Conservation (phyloP, 768 basidiomycete species). For the Chlorophyllum brunneum region DNA sequence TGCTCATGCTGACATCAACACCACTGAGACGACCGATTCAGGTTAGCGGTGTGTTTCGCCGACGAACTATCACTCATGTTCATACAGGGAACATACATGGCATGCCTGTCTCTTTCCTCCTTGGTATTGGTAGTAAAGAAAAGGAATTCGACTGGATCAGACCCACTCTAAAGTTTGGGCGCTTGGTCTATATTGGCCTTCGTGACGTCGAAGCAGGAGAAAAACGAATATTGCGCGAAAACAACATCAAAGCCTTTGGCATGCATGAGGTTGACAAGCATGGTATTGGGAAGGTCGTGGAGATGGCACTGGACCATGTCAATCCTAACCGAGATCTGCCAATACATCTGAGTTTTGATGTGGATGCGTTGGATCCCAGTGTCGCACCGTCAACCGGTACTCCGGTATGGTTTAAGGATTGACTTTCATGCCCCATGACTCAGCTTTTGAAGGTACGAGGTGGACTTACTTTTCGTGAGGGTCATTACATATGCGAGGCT, state of each 20-base stretch:
- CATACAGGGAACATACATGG: constrained; percentile 89
- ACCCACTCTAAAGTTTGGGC: constrained; percentile 62
- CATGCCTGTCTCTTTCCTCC: constrained; percentile 95
- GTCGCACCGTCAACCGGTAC: constrained; percentile 97
- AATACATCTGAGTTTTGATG: constrained; percentile 95
- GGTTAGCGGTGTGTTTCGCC: constrained; percentile 36
- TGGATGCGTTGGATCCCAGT: constrained; percentile 89
- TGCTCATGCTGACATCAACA: constrained; percentile 97
- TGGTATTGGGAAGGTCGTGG: constrained; percentile 91
- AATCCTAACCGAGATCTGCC: constrained; percentile 81
- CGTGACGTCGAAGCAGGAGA: constrained; percentile 91
- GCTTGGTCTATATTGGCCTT: constrained; percentile 94
- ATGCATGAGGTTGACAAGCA: constrained; percentile 92
- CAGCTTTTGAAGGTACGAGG: constrained; percentile 67
- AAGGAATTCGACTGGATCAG: constrained; percentile 51
- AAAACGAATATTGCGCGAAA: constrained; percentile 77
- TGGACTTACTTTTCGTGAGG: constrained; percentile 93
- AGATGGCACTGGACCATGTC: constrained; percentile 94
- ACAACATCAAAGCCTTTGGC: constrained; percentile 80
- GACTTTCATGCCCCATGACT: background rate
- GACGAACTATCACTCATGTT: constrained; percentile 1
- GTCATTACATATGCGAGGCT: constrained; percentile 96
- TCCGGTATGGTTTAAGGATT: constrained; percentile 49
- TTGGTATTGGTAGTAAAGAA: constrained; percentile 47
- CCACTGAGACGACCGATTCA: constrained; percentile 72